Base-by-base conservation (phyloP, 441 rosid genomes). In the Gossypium lobatum region DNA sequence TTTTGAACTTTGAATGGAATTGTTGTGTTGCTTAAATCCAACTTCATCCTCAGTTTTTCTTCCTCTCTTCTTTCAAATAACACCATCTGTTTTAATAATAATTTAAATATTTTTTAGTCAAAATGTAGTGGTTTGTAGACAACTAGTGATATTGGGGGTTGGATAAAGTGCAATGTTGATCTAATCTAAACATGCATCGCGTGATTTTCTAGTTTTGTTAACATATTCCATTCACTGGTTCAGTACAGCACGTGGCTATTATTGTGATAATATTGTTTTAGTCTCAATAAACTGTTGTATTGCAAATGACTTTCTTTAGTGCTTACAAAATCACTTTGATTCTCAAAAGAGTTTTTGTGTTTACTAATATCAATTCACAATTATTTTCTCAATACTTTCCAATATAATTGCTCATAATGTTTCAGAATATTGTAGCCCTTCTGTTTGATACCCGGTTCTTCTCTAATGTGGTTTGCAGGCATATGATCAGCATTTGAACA, bases 401-500 rank as follows among this genome's bases (percentile, higher is more conserved):
- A 0, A 48, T 67, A 50, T 63, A 10, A 48, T 67, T 50, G 39
- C 13, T 6, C 3, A 48, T n/a, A 7, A 67, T n/a, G 3, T 48
- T 64, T 18, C 8, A 1, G 31, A 50, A 3, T 60, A 7, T 52
- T 68, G 46, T 50, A 26, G 17, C 37, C 76, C 58, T 54, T 54
- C 8, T 31, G 54, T 69, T 17, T 52, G 64, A 59, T 42, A 3
- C 39, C 6, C 16, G n/a, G n/a, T 23, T 21, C 46, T 55, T 39
- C 10, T 45, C n/a, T 45, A 8, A 42, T 8, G 6, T 80, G 63
- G 65, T 7, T 78, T 79, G 54, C 91, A 95, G 98, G 98, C 98
- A 58, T 95, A 93, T 80, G 99, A 95, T 87, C 98, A 95, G 86
- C 99, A 95, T 85, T 83, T 95, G 74, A 95, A 95, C 78, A 95